Base-by-base conservation (phyloP, 805 yeast genomes). In the Torulaspora quercuum region DNA sequence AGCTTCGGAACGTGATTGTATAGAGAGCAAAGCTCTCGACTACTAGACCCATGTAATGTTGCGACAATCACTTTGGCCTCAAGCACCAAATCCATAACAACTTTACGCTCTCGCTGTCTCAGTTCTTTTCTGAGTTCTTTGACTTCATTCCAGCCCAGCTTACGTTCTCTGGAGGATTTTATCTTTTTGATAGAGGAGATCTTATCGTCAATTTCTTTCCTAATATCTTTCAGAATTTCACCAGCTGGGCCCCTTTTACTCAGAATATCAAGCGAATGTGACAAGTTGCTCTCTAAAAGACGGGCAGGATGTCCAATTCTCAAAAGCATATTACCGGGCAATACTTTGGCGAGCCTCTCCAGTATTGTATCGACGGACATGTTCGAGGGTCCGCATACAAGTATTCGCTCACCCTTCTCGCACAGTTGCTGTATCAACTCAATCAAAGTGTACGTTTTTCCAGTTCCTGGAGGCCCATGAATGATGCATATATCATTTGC, bases 301-400 rank as follows among this genome's bases (percentile, higher is more conserved):
- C 97, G 72, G 1, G 97, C 95, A 0, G 97, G 97, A 58, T 92
- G 97, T 0, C 97, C 98, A 23, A 90, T 72, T 52, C 98, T 70
- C 7, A 90, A 67, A n/a, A 92, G 60, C 39, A 75, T 53, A 25
- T 67, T 59, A 8, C 71, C 67, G 1, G 67, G 67, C 25, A 69
- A 53, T 25, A 68, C 61, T 18, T 59, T 59, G 25, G 69, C 60
- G 14, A 90, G 59, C 41, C 97, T 67, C 58, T 90, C 97, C 31
- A 89, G 61, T 10, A 90, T 82, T 0, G 95, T 90, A 57, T 90
- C 97, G 1, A 89, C 95, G 1, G 96, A 78, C 10, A 88, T 80
- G 56, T 90, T 90, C 0, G 97, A 88, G 0, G 97, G 95, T 0
- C 96, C 97, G 64, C 97, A 89, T 0, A 90, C 89, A 18, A 90